Evolutionary conservation across 2,329 filamentous ascomycete species (phyloP), one percentile per base, ranked within the genome.

Genomic region (Blastomyces percursus): DNA sequence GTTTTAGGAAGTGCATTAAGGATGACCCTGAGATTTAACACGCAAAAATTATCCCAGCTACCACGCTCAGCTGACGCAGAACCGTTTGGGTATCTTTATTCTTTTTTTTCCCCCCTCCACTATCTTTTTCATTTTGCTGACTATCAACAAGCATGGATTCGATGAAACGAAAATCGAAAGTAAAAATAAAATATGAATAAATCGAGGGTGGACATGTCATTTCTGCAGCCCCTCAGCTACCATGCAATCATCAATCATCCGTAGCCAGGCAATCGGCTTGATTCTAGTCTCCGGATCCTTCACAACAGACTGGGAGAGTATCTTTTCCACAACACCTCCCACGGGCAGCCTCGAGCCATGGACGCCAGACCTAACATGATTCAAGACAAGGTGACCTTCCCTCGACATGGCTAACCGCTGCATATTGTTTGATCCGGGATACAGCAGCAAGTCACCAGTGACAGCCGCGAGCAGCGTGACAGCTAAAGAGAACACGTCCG

Each of bases 401-500:
- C 74, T 71, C 0, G 77, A 75, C 74, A 79, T 78, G 21, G 73
- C 74, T 1, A 78, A 70, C 14, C 76, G 71, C 65, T 77, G 73
- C 68, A 77, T 74, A 40, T 70, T 72, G 62, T 68, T 75, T 16
- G 71, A 67, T 7, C 75, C 74, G 0, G 75, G 70, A 62, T 79
- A 79, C 0, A 80, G 67, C 11, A 76, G 68, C n/a, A 78, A 61
- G 65, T 79, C 75, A 1, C 78, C 78, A 5, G 76, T 80, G 2
- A 75, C 77, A 14, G 75, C 76, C 1, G 76, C 76, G 21, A 79
- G 70, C 7, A 79, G 68, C 6, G 77, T 79, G 14, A 78, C 73
- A 6, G 77, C 78, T 2, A 79, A 71, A 0, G 77, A 78, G 63
- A 79, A 80, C 1, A 79, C 73, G 64, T 80, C 78, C 11, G 76